Conservation (phyloP, 331 rosid genomes). For the Dryas integrifolia region DNA sequence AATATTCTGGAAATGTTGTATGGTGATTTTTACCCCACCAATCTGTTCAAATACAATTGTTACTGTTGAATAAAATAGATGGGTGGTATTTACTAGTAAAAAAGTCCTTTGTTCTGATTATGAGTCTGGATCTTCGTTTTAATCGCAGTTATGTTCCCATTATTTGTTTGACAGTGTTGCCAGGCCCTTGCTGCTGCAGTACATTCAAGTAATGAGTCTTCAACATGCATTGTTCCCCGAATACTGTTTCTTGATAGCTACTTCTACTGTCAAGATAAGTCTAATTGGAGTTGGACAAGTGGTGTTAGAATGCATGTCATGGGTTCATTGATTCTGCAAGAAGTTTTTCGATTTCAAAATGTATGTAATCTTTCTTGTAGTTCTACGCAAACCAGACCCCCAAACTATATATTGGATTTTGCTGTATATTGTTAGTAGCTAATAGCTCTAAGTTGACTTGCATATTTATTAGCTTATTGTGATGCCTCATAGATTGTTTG, state of each 20-base stretch:
- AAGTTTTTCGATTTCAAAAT: constrained; percentile 63
- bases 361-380: constrained; percentile 50
- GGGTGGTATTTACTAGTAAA: background rate
- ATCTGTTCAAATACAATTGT: background rate
- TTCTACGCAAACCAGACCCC: background rate
- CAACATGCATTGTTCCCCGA: constrained; percentile 70
- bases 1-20: background rate
- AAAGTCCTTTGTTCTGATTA: constrained; percentile 25
- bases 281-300: constrained; percentile 69
- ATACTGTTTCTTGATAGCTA: constrained; percentile 76
- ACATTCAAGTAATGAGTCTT: constrained; percentile 51
- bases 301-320: constrained; percentile 59
- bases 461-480: background rate
- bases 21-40: background rate
- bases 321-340: constrained; percentile 88
- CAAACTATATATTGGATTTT: background rate
- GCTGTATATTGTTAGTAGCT: background rate
- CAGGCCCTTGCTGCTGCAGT: constrained; percentile 65
- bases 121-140: constrained; percentile 22
- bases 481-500: background rate
- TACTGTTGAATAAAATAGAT: background rate
- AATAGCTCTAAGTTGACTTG: background rate
- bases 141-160: constrained; percentile 12
- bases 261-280: constrained; percentile 55
- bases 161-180: constrained; percentile 59